Percentiles rank a stretch among this genome's conserved stretches.
phyloP scores from a whole-genome alignment of 257 asterid genomes.

The Mentha longifolia region DNA sequence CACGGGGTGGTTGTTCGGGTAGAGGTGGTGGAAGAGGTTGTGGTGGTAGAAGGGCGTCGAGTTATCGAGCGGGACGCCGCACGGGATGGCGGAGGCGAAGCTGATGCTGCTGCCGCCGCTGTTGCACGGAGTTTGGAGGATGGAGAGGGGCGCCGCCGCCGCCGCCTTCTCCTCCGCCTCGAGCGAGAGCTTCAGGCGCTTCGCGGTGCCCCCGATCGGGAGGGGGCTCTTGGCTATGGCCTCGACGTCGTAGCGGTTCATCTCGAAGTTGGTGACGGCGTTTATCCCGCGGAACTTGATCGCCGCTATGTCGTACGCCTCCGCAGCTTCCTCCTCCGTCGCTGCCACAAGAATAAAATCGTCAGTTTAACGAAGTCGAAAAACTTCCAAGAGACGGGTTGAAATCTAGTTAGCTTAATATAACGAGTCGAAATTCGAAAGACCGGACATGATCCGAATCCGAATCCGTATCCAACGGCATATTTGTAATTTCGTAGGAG shows the following conservation, averaged over 20 bases:
- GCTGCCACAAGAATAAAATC: constrained; percentile 46
- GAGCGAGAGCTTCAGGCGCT: constrained; percentile 71
- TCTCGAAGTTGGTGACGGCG: constrained; percentile 93
- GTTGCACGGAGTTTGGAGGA: constrained; percentile 48
- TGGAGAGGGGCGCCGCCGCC: constrained; percentile 7
- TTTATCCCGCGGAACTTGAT: constrained; percentile 87
- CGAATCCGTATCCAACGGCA: too few relatives aligned
- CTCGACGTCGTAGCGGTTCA: constrained; percentile 84
- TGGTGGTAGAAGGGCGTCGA: constrained; percentile 45
- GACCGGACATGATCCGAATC: too few relatives aligned
- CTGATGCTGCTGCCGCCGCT: constrained; percentile 51
- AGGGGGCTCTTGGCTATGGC: constrained; percentile 85
- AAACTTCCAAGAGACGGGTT: too few relatives aligned
- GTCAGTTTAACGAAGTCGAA: not conserved
- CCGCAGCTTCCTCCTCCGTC: constrained; percentile 99
- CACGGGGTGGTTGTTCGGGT: constrained; percentile 32
- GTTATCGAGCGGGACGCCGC: constrained; percentile 65
- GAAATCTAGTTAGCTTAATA: too few relatives aligned
- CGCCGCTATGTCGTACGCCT: constrained; percentile 97
- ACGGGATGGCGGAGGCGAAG: constrained; percentile 57
- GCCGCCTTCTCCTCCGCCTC: constrained; percentile 55
- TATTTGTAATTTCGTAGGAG: too few relatives aligned
- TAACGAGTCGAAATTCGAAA: too few relatives aligned
- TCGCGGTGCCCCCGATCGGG: constrained; percentile 84
- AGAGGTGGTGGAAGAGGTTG: constrained; percentile 66